Evolutionary conservation across 192 early-diverging fungal species (phyloP).

Genomic region (Coemansia sp.): DNA sequence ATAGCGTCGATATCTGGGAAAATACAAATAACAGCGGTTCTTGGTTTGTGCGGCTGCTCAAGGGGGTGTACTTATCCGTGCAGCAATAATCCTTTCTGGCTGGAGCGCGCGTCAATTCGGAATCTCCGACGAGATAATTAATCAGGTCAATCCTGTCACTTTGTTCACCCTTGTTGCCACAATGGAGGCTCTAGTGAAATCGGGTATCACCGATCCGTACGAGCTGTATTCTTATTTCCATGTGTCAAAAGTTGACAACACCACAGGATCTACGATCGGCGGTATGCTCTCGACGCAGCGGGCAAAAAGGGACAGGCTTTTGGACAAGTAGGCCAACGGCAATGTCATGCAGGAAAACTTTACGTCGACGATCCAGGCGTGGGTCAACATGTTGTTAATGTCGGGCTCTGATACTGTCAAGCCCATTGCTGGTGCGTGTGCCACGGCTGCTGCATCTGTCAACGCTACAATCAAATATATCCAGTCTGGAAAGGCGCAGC

Average conservation of each 20-base stretch:
- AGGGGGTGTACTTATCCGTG: constrained; percentile 85
- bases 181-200: constrained; percentile 85
- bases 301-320: constrained; percentile 69
- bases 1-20: neutral
- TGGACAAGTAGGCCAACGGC: too few species aligned
- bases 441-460: constrained; percentile 83
- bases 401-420: constrained; percentile 85
- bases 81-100: constrained; percentile 90
- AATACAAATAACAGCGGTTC: constrained; percentile 44
- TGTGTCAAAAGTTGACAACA: constrained; percentile 90
- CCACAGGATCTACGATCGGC: constrained; percentile 85
- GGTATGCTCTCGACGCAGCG: constrained; percentile 71
- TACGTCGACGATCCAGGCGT: neutral
- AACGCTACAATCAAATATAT: constrained; percentile 85
- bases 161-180: constrained; percentile 85
- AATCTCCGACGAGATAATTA: constrained; percentile 84
- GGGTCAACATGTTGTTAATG: constrained; percentile 81
- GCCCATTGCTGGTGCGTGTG: constrained; percentile 75
- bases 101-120: constrained; percentile 90
- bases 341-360: constrained; percentile 43
- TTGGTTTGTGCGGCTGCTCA: constrained; percentile 77
- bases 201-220: constrained; percentile 95
- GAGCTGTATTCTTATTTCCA: constrained; percentile 97
- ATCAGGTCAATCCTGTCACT: constrained; percentile 88
- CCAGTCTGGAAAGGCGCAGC: constrained; percentile 79